These are phyloP conservation scores for Phytophthora lateralis DNA, from an alignment of 352 stramenopile genomes.

Conservation along the genomic window DNA sequence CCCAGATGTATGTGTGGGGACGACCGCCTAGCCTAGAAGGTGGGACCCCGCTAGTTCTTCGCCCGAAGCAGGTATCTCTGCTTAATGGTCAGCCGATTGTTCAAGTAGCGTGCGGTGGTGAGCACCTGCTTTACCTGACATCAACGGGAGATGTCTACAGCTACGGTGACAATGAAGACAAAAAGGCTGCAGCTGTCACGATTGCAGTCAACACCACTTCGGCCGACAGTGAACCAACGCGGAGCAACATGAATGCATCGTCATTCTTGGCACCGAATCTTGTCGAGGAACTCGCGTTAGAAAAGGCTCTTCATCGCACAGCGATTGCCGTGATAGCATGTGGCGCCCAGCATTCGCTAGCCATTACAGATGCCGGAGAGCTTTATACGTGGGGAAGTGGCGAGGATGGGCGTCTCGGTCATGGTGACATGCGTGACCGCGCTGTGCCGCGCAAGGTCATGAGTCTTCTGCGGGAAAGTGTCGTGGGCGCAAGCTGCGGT, in stretches of 20 bases:
- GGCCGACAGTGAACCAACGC: conserved; percentile 8
- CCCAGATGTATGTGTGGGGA: conserved; percentile 73
- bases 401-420: conserved; percentile 77
- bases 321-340: conserved; percentile 69
- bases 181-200: conserved; percentile 33
- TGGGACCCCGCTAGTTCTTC: conserved; percentile 58
- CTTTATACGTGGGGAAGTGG: conserved; percentile 86
- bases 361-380: conserved; percentile 70
- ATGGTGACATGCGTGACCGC: conserved; percentile 84
- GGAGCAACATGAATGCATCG: conserved; percentile 27
- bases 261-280: conserved; percentile 61
- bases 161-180: conserved; percentile 75
- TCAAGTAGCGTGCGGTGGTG: conserved; percentile 77
- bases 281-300: conserved; percentile 79
- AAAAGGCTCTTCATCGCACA: conserved; percentile 77
- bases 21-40: conserved; percentile 59
- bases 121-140: conserved; percentile 80
- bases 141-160: conserved; percentile 81
- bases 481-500: conserved; percentile 76
- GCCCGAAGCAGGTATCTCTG: conserved; percentile 65
- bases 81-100: conserved; percentile 65
- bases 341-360: conserved; percentile 77
- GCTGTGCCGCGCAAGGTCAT: conserved; percentile 81
- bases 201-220: conserved; percentile 8
- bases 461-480: conserved; percentile 65